Evolutionary conservation across 805 yeast species (phyloP).

Genomic region (Candida manassasensis): DNA sequence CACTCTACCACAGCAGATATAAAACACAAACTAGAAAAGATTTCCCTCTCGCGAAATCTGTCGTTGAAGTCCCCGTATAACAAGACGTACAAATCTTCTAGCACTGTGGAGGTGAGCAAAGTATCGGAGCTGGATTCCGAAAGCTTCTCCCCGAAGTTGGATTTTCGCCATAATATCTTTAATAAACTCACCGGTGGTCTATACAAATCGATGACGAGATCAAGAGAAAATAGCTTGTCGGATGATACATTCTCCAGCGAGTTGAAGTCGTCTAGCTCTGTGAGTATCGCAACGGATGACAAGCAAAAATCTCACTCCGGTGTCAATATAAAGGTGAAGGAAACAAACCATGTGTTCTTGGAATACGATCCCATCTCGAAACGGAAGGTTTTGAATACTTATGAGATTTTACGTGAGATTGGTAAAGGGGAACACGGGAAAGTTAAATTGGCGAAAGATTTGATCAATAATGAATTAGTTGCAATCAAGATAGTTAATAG

Average conservation of each 20-base stretch:
- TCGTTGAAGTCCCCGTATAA: slow-evolving; percentile 3
- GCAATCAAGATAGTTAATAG: slow-evolving; percentile 93
- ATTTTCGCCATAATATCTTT: slow-evolving; percentile 20
- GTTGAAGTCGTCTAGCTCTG: slow-evolving; percentile 2
- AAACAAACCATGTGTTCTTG: slow-evolving; percentile 71
- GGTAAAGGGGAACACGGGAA: slow-evolving; percentile 99
- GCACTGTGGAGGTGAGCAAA: slow-evolving; percentile 3
- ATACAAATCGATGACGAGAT: slow-evolving; percentile 19
- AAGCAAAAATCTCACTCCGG: slow-evolving; percentile 6
- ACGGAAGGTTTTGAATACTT: slow-evolving; percentile 79
- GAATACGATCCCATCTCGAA: slow-evolving; percentile 87
- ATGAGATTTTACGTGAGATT: slow-evolving; percentile 80
- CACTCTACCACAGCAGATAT: too few species aligned
- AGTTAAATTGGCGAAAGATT: slow-evolving; percentile 83
- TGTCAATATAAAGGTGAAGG: slow-evolving; percentile 51
- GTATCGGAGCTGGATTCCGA: slow-evolving; percentile 2
- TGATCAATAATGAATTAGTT: slow-evolving; percentile 59
- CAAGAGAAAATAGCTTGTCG: slow-evolving; percentile 10
- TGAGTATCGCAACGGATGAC: slow-evolving; percentile 1
- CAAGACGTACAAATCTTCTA: background rate
- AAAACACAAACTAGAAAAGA: background rate
- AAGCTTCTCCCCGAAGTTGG: slow-evolving; percentile 6
- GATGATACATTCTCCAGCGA: slow-evolving; percentile 7
- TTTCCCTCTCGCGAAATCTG: background rate
- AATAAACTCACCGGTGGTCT: slow-evolving; percentile 31